Percentiles rank a stretch among this genome's conserved stretches.
Conservation (phyloP, 2,329 filamentous ascomycete genomes). For the Cladosporium sp. region DNA sequence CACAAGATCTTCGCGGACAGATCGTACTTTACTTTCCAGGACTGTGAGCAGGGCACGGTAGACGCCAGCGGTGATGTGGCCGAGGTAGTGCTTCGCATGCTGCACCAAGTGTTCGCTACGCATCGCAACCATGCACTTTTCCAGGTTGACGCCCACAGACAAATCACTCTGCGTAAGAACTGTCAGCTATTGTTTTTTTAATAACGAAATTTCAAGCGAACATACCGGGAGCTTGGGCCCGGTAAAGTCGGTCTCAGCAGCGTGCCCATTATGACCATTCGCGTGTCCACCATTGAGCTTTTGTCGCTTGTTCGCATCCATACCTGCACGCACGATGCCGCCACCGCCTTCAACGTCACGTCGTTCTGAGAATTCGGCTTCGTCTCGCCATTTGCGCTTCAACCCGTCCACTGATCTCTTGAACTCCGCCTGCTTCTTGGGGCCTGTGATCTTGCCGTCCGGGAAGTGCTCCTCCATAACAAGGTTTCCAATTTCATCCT, state of each 20-base stretch:
- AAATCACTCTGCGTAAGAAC: conserved; percentile 59
- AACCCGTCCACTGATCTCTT: conserved; percentile 54
- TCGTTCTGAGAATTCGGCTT: conserved; percentile 31
- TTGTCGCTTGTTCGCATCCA: conserved; percentile 27
- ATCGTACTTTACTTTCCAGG: conserved; percentile 63
- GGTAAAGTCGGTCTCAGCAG: conserved; percentile 22
- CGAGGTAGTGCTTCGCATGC: conserved; percentile 67
- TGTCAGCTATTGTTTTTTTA: background rate
- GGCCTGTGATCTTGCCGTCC: conserved; percentile 52
- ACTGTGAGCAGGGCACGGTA: conserved; percentile 70
- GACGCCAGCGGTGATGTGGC: conserved; percentile 69
- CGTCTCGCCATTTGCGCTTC: conserved; percentile 48
- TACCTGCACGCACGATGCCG: conserved; percentile 22
- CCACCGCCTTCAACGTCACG: conserved; percentile 25
- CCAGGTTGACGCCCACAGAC: conserved; percentile 75
- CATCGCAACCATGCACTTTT: conserved; percentile 77
- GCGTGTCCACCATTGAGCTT: conserved; percentile 31
- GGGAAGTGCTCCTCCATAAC: conserved; percentile 53
- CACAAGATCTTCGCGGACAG: conserved; percentile 59
- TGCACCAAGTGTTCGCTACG: conserved; percentile 73
- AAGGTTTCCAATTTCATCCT: conserved; percentile 58
- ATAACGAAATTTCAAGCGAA: conserved; percentile 12
- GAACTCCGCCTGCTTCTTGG: conserved; percentile 63
- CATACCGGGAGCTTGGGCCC: conserved; percentile 34
- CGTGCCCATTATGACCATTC: conserved; percentile 26